Conservation (phyloP, 805 yeast species). For the Candida palmyrensis region DNA sequence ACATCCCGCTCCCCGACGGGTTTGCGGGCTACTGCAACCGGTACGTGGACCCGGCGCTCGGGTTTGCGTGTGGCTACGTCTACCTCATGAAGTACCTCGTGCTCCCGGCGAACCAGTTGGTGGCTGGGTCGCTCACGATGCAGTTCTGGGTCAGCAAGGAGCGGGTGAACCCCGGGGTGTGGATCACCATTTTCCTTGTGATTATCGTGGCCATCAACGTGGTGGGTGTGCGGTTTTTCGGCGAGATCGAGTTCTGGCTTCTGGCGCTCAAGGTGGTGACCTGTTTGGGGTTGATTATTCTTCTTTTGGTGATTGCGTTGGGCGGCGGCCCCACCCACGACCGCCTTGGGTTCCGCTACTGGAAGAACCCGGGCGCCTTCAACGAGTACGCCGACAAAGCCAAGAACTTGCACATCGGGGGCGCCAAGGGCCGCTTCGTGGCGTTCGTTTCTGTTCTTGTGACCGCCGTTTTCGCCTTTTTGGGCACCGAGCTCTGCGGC, state of each 20-base stretch:
- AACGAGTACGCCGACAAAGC: slow-evolving; percentile 40
- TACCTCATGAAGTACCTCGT: slow-evolving; percentile 53
- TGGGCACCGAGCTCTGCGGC: slow-evolving; percentile 68
- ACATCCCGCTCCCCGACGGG: slow-evolving; percentile 60
- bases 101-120: slow-evolving; percentile 59
- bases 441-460: slow-evolving; percentile 60
- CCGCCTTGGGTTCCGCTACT: slow-evolving; percentile 67
- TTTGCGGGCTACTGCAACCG: slow-evolving; percentile 62
- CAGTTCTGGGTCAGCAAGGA: slow-evolving; percentile 49
- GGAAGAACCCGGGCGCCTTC: slow-evolving; percentile 67
- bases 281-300: slow-evolving; percentile 59
- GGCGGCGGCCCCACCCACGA: slow-evolving; percentile 80
- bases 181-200: slow-evolving; percentile 46
- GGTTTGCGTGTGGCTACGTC: slow-evolving; percentile 65
- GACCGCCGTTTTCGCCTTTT: slow-evolving; percentile 63
- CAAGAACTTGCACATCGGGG: slow-evolving; percentile 31
- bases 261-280: slow-evolving; percentile 61
- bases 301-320: slow-evolving; percentile 58
- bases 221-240: slow-evolving; percentile 47
- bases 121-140: slow-evolving; percentile 53
- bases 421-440: slow-evolving; percentile 51
- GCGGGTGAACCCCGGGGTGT: slow-evolving; percentile 50
- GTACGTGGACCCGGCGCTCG: slow-evolving; percentile 61
- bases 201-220: slow-evolving; percentile 37
- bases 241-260: slow-evolving; percentile 60